A percentile compares a stretch with the other conserved stretches of the same genome.
Evolutionary conservation across 352 stramenopile genomes (phyloP).

Genomic region (Phytophthora vignae): DNA sequence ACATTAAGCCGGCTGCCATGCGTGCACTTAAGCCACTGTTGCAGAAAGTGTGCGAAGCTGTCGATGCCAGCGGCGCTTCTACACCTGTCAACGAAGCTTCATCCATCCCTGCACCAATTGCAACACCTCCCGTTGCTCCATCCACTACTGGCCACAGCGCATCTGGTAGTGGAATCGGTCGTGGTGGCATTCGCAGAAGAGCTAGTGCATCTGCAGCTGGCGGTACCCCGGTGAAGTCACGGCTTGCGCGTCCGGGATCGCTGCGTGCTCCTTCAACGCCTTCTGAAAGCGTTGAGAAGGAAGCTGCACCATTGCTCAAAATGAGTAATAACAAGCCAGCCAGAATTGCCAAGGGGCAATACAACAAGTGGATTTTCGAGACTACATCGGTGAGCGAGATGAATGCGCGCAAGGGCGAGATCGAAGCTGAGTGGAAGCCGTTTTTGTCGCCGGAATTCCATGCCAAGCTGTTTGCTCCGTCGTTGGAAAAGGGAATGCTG

Average conservation of each 20-base stretch:
- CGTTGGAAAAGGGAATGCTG: slow-evolving; percentile 88
- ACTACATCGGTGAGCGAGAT: slow-evolving; percentile 74
- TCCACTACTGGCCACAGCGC: slow-evolving; percentile 14
- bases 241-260: slow-evolving; percentile 45
- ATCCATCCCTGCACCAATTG: slow-evolving; percentile 14
- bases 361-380: slow-evolving; percentile 90
- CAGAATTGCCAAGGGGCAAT: slow-evolving; percentile 68
- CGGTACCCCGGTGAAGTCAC: slow-evolving; percentile 42
- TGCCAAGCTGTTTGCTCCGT: slow-evolving; percentile 80
- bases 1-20: slow-evolving; percentile 90
- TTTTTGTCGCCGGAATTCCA: slow-evolving; percentile 76
- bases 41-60: slow-evolving; percentile 69
- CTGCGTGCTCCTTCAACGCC: slow-evolving; percentile 31
- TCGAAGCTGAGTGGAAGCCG: slow-evolving; percentile 81
- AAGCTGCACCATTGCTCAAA: slow-evolving; percentile 52
- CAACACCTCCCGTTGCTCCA: slow-evolving; percentile 22
- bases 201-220: slow-evolving; percentile 31
- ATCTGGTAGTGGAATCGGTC: slow-evolving; percentile 17
- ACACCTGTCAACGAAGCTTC: slow-evolving; percentile 5
- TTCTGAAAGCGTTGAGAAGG: slow-evolving; percentile 59
- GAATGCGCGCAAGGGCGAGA: slow-evolving; percentile 68
- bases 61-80: slow-evolving; percentile 35
- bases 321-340: slow-evolving; percentile 72
- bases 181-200: slow-evolving; percentile 31
- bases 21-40: slow-evolving; percentile 86